Base-by-base conservation (phyloP, 176 grass and related monocot species). In the Aegilops sharonensis region DNA sequence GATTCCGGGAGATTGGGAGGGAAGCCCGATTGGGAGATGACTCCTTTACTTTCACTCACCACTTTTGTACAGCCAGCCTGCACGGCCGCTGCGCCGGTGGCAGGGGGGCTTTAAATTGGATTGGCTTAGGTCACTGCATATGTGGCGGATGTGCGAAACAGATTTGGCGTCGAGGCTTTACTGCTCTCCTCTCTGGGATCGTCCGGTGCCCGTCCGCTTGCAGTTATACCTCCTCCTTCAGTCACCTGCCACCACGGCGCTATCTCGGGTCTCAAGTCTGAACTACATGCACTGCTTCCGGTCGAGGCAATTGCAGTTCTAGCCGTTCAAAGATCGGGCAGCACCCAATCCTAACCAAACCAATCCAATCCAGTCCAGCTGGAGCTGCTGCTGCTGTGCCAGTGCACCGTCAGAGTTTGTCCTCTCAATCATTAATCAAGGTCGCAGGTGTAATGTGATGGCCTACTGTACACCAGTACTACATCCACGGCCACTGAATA, bases 1-100 rank as follows among this genome's bases (percentile, higher is more conserved):
- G 13, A 52, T 52, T 73, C 70, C 70, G 39, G 24, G 39, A 47
- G 11, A 36, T 54, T 48, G 73, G 89, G 89, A 90, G 31, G 31
- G 31, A 31, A 31, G 31, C 2, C 31, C 31, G 31, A 31, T 31
- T 31, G 31, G 32, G 79, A 13, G 34, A 35, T 13, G 63, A 3
- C 3, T 56, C 4, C 14, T 56, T 83, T 61, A 72, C 36, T 72
- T 72, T 14, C 37, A 43, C 37, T 82, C 12, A 48, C 47, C 43
- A 47, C 9, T 42, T 42, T 1, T 39, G 36, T 39, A 39, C 1
- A 36, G 20, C 36, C 0, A 36, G 20, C 27, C 0, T 11, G 4
- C 68, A 21, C 68, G 68, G 37, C 9, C 37, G 67, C 68, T 21
- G 21, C 62, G 45, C 7, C n/a, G 35, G n/a, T 8, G 11, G 37